Evolutionary conservation across 805 yeast species (phyloP).

Genomic region (Wickerhamiella spandovensis): DNA sequence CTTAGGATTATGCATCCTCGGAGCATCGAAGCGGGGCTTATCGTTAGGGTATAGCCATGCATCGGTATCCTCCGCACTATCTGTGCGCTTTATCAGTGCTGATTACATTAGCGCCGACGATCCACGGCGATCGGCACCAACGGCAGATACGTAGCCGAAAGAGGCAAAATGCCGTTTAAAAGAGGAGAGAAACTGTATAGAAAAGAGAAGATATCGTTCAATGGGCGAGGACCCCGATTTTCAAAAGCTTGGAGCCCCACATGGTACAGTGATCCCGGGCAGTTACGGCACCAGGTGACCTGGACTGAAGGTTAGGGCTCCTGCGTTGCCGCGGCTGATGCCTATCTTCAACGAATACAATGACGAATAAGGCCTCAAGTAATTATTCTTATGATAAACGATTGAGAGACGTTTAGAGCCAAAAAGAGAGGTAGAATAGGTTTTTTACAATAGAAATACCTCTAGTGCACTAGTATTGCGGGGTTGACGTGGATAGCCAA

Average conservation of each 20-base stretch:
- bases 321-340: background rate
- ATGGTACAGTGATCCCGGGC: too few species aligned
- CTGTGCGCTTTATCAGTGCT: background rate
- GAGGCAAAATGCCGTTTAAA: too few species aligned
- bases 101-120: background rate
- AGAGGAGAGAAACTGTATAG: too few species aligned
- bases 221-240: too few species aligned
- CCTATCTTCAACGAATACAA: background rate
- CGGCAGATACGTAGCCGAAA: too few species aligned
- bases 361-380: background rate
- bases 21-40: background rate
- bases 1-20: background rate
- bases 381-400: background rate
- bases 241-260: too few species aligned
- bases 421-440: too few species aligned
- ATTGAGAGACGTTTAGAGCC: background rate
- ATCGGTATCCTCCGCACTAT: background rate
- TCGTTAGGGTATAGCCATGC: background rate
- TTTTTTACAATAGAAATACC: too few species aligned
- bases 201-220: too few species aligned
- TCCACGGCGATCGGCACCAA: background rate
- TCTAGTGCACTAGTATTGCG: too few species aligned
- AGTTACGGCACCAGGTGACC: too few species aligned
- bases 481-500: too few species aligned
- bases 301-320: background rate